These are phyloP conservation scores for Flaveria floridana DNA, from an alignment of 140 eudicot species.

Conservation along the genomic window DNA sequence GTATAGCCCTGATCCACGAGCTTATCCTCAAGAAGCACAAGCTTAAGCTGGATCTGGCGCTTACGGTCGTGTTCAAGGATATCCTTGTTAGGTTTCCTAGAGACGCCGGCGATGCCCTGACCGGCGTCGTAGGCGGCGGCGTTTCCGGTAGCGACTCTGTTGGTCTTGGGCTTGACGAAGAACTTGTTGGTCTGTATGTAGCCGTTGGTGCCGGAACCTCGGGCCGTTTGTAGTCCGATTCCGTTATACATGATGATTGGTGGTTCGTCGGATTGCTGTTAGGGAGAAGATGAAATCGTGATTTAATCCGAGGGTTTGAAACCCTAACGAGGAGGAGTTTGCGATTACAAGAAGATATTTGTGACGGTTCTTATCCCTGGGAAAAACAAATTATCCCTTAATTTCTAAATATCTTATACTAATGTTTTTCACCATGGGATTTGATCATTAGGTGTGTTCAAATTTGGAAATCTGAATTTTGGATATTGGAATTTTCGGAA, in stretches of 20 bases:
- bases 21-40: conserved; percentile 73
- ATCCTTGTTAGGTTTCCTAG: conserved; percentile 61
- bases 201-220: conserved; percentile 96
- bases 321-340: conserved; percentile 22
- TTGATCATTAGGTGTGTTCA: too few species aligned
- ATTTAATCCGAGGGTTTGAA: conserved; percentile 25
- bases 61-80: conserved; percentile 89
- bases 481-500: too few species aligned
- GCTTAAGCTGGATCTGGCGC: conserved; percentile 86
- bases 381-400: not conserved
- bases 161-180: conserved; percentile 52
- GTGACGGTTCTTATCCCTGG: not conserved
- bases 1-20: conserved; percentile 77
- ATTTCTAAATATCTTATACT: too few species aligned
- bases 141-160: conserved; percentile 39
- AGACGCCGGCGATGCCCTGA: conserved; percentile 70
- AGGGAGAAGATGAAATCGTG: conserved; percentile 4
- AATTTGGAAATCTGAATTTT: too few species aligned
- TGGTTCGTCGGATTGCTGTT: not conserved
- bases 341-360: not conserved
- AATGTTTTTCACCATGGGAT: too few species aligned
- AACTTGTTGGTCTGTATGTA: conserved; percentile 78
- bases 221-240: conserved; percentile 77
- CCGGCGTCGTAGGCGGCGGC: conserved; percentile 55
- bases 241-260: conserved; percentile 71